Evolutionary conservation across 2,329 filamentous ascomycete species (phyloP), one percentile per base, ranked within the genome.

Genomic region (Cordyceps javanica): DNA sequence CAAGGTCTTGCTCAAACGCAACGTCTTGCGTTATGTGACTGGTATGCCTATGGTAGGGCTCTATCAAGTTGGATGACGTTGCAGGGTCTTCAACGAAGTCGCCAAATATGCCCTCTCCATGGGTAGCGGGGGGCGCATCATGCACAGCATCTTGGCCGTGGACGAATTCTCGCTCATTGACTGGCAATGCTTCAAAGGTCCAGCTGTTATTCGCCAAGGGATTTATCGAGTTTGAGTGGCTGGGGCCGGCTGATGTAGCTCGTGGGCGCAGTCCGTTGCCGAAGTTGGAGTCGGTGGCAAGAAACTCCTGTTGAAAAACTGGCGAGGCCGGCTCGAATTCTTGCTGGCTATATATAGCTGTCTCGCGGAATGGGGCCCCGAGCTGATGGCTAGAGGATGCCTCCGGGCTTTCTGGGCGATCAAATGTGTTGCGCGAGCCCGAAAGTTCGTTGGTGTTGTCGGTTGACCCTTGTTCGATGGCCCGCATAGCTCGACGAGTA

Each of bases 151-250:
- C 14, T 10, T 25, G 36, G 21, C 36, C 16, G 34, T 4, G 11
- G 3, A 38, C 21, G 25, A 23, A 28, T 10, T 9, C 26, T 28
- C 13, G 44, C 10, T 50, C 46, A 8, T 68, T 60, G 11, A 64
- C 52, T 21, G 72, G 69, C 8, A 81, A 60, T 25, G 70, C 70
- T 4, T 74, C 72, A 62, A 86, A 86, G 0, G 77, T 78, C 84
- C 83, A 87, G 62, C 72, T 86, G 61, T 85, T 85, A 65, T 82
- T 82, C 1, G 77, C 82, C 16, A 86, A 66, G 0, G 80, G 78
- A 52, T 83, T 79, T 55, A 78, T 70, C 2, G 69, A 68, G 9
- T 74, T 70, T 4, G 71, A 72, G 6, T 68, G 65, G 44, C 72
- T 73, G 4, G 80, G 80, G 0, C 82, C 82, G 63, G 86, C 83